These are phyloP conservation scores for Botrytis galanthina DNA, from an alignment of 2,329 filamentous ascomycete species.

Conservation along the genomic window DNA sequence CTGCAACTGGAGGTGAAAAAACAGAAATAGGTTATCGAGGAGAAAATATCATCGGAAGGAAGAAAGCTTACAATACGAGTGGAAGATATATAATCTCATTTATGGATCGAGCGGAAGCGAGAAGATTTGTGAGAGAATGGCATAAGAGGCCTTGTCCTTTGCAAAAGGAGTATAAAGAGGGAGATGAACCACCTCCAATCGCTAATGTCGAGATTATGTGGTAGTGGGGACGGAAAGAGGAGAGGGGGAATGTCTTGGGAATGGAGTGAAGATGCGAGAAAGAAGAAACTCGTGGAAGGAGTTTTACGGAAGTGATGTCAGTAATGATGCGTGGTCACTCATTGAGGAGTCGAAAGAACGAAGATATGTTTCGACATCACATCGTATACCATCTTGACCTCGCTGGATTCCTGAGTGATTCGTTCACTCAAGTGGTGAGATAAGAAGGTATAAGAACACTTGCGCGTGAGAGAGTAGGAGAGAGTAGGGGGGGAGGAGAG, in stretches of 20 bases:
- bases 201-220: conserved; percentile 49
- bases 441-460: not conserved
- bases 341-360: not conserved
- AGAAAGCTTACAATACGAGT: conserved; percentile 20
- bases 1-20: not conserved
- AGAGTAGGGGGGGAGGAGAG: too few species aligned
- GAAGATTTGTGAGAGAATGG: conserved; percentile 52
- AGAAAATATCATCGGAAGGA: conserved; percentile 5
- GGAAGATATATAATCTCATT: conserved; percentile 37
- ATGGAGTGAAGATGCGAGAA: not conserved
- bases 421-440: not conserved
- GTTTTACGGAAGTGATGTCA: not conserved
- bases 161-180: conserved; percentile 32
- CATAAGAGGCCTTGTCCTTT: conserved; percentile 47
- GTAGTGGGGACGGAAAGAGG: conserved; percentile 35
- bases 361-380: not conserved
- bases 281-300: not conserved
- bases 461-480: not conserved
- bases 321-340: not conserved
- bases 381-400: too few species aligned
- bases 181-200: conserved; percentile 42
- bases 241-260: not conserved
- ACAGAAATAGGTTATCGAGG: conserved; percentile 5
- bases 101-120: conserved; percentile 36
- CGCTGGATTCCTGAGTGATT: too few species aligned